Base-by-base conservation (phyloP, 2,329 filamentous ascomycete genomes). In the Calonectria naviculata region DNA sequence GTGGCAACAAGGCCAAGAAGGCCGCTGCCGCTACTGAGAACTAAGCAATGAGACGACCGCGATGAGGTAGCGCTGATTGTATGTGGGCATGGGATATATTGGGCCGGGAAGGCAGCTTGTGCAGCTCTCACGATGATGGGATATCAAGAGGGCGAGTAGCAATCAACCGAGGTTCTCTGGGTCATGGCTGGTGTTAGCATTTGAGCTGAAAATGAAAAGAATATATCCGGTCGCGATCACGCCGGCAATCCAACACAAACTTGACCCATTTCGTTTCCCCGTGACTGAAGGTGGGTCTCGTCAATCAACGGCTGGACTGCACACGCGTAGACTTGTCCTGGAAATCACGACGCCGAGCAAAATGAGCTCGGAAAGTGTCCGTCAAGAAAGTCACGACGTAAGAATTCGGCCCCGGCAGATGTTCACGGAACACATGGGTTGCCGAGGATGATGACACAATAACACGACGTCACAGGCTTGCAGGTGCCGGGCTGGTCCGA, bases 1-100 rank as follows among this genome's bases (percentile, higher is more conserved):
- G 95, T 82, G 95, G 95, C 80, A 56, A 36, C 29, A 89, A 89
- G 89, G 94, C 94, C 81, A 90, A 90, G 87, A 93, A 93, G 89
- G 93, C 92, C 76, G 89, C 88, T 66, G 76, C 88, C 68, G 81
- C 88, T 65, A 62, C 81, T 76, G 80, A 81, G 74, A 80, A 81
- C 68, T 83, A 80, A 80, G 54, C 56, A 65, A 71, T 62, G 65
- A 52, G 60, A 75, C 71, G 64, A 70, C 71, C 69, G 68, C 70
- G 75, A 72, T 64, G 65, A 62, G 41, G 61, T 52, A 72, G 68
- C 67, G 69, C 69, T 62, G 70, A 65, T 68, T 65, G 67, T 58
- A 56, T 56, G 71, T 54, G 41, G 68, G 64, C 42, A 60, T n/a
- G 65, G 54, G 65, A 60, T 34, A 54, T 67, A 76, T 71, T 71